These are phyloP conservation scores for Nasturtium officinale DNA, from an alignment of 345 rosid genomes.

Conservation along the genomic window DNA sequence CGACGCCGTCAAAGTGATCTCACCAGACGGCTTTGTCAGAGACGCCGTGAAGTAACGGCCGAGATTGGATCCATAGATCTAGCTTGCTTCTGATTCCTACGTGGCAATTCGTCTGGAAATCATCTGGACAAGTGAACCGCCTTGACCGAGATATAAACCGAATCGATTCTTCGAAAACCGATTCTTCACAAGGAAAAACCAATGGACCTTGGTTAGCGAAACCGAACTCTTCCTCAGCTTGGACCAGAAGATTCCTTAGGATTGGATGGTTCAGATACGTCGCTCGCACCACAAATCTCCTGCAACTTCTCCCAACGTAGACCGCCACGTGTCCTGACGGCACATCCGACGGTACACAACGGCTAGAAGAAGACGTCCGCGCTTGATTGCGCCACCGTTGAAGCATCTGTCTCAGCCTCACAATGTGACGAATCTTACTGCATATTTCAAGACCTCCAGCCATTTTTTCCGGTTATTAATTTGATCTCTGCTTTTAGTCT, in stretches of 20 bases:
- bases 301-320: conserved; percentile 63
- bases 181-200: conserved; percentile 87
- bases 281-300: conserved; percentile 88
- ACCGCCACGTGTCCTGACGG: conserved; percentile 93
- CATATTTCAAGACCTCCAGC: conserved; percentile 68
- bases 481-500: background rate
- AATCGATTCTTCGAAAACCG: conserved; percentile 74
- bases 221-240: conserved; percentile 93
- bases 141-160: conserved; percentile 56
- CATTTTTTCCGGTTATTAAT: conserved; percentile 47
- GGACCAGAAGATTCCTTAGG: conserved; percentile 61
- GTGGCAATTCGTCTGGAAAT: conserved; percentile 64
- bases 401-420: conserved; percentile 79
- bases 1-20: conserved; percentile 9
- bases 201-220: conserved; percentile 80
- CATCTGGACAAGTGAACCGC: conserved; percentile 56
- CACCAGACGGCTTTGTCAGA: conserved; percentile 59
- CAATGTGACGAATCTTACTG: conserved; percentile 95
- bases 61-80: conserved; percentile 72
- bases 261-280: conserved; percentile 88
- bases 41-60: conserved; percentile 71
- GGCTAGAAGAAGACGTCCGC: conserved; percentile 53
- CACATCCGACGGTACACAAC: conserved; percentile 65
- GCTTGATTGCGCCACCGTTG: conserved; percentile 92
- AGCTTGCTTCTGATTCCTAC: conserved; percentile 47